Base-by-base conservation (phyloP, 176 grass and related monocot genomes). In the Phoenix dactylifera region DNA sequence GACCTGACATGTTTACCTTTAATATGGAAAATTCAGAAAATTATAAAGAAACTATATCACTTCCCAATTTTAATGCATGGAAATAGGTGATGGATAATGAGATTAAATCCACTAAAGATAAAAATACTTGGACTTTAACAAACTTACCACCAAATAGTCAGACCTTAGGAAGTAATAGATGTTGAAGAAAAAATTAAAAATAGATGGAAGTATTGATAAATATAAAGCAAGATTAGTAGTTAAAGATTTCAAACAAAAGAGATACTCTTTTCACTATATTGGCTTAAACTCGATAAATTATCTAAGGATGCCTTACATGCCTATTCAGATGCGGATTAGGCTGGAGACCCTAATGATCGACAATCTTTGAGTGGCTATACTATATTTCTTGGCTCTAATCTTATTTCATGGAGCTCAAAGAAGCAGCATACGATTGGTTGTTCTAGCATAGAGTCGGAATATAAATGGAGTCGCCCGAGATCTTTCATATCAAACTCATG, bases 151-250 rank as follows among this genome's bases (percentile, higher is more conserved):
- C 1, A 17, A 30, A 59, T 7, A 30, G 14, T 28, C 30, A 59
- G 30, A 20, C 12, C 16, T 16, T 30, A 26, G 15, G 24, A 44
- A 16, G 24, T 28, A 59, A 28, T 59, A 12, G 3, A 16, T 59
- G 3, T 59, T 59, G 1, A 59, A 5, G 4, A 28, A 59, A 59
- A 29, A 59, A 59, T n/a, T 59, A 16, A 59, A 59, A 30, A 24
- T 15, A 16, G 16, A 28, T 59, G 25, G 3, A 30, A 59, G 4
- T 17, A 28, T 22, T 16, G 22, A 30, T 26, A 29, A 9, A 30
- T 30, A 59, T 30, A 59, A 59, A 26, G 15, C 57, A 26, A 59
- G 57, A 59, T 59, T 59, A 28, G 57, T 28, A 29, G 3, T n/a
- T 44, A 16, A 59, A 59, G 0, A 24, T 28, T 59, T 26, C 26